Evolutionary conservation across 441 rosid species (phyloP), one percentile per base, ranked within the genome.

Genomic region (Sinapis alba): DNA sequence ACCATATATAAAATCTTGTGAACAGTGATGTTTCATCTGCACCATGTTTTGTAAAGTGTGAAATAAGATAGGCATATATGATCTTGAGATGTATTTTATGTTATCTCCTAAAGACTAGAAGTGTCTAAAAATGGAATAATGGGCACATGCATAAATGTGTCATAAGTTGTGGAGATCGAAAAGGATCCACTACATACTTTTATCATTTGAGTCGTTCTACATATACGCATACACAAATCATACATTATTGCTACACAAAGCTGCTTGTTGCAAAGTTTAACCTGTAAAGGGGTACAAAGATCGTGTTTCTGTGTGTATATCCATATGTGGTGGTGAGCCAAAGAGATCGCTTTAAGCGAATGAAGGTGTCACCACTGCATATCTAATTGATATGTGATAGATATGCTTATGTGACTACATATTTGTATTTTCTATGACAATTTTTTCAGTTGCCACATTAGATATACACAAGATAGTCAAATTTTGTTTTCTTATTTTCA

Each of bases 41-140:
- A 60, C 69, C 36, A 53, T 78, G 65, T 72, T 72, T 78, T 77
- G 47, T 57, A 58, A 76, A 65, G 80, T 69, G 60, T 62, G 53
- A 62, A 65, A 77, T 47, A 72, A 67, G 76, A 72, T 59, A 59
- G 30, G 19, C 24, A 53, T 27, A 43, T 19, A 57, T 58, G 53
- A 64, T 54, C 57, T 34, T 72, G 77, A 72, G 69, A 72, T 71
- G 73, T 72, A 63, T 72, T 78, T 62, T 47, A 78, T 67, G 78
- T 72, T 78, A 78, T 78, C 81, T 78, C 65, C 58, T 63, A 72
- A 68, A 72, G 72, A 78, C 81, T 72, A 78, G 61, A 73, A 78
- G 74, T 77, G 68, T 77, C 80, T 77, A 59, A 71, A 77, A 65
- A 32, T 34, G 80, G 72, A 63, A 65, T 77, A 71, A 72, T 68